These are phyloP conservation scores for Eleusine coracana DNA, from an alignment of 176 grass and related monocot species.

Conservation along the genomic window DNA sequence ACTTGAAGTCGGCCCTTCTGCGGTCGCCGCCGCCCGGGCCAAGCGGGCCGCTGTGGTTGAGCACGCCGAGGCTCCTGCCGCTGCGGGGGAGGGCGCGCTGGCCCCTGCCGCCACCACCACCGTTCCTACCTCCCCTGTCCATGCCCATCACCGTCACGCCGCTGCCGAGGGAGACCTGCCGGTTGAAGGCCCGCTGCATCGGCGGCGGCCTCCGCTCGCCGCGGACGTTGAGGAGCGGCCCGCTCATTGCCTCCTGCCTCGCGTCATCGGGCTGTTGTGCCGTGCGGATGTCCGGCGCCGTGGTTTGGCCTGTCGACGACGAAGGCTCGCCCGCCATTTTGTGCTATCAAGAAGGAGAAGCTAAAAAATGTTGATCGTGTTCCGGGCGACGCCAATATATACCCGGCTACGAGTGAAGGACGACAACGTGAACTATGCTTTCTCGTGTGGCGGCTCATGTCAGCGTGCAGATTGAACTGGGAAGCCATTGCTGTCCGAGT, in stretches of 20 bases:
- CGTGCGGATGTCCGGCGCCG: slow-evolving; percentile 47
- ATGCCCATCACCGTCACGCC: slow-evolving; percentile 75
- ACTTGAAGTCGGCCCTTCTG: slow-evolving; percentile 80
- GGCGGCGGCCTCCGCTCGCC: slow-evolving; percentile 53
- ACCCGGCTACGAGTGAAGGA: neutral
- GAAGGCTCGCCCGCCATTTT: slow-evolving; percentile 55
- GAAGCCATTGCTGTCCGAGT: slow-evolving; percentile 47
- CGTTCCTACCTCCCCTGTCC: slow-evolving; percentile 50
- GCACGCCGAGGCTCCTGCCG: slow-evolving; percentile 77
- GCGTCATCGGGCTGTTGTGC: slow-evolving; percentile 27
- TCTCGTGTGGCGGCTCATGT: slow-evolving; percentile 43
- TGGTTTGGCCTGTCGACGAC: slow-evolving; percentile 36
- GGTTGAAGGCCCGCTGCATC: slow-evolving; percentile 52
- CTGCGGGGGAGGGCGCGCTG: slow-evolving; percentile 63
- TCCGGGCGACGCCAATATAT: slow-evolving; percentile 31
- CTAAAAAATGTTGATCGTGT: slow-evolving; percentile 16
- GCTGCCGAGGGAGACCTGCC: slow-evolving; percentile 86
- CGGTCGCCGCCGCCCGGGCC: slow-evolving; percentile 26
- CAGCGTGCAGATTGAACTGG: slow-evolving; percentile 11
- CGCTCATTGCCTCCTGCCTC: slow-evolving; percentile 49
- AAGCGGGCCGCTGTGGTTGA: slow-evolving; percentile 37
- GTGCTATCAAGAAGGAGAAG: neutral
- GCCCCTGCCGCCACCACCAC: slow-evolving; percentile 35
- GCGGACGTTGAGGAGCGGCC: slow-evolving; percentile 49
- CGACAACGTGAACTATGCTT: slow-evolving; percentile 40